Conservation (phyloP, 2,329 filamentous ascomycete species). For the Fusarium sp. region DNA sequence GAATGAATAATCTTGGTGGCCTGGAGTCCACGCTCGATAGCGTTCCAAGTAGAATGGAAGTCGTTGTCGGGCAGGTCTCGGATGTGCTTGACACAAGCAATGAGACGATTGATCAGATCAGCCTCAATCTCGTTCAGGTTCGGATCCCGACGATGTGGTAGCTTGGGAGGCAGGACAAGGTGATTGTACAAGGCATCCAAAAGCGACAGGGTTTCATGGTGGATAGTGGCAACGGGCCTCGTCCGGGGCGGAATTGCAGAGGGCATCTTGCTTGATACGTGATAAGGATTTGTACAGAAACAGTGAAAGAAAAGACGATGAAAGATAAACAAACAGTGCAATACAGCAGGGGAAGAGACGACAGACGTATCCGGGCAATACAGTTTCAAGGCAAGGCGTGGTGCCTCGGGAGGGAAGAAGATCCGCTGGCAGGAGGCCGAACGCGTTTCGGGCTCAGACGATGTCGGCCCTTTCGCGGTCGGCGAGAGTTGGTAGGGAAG, state of each 20-base stretch:
- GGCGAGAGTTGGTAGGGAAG: background rate
- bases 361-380: background rate
- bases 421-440: background rate
- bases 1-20: constrained; percentile 34
- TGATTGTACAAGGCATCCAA: constrained; percentile 41
- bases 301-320: background rate
- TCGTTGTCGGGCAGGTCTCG: constrained; percentile 28
- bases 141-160: constrained; percentile 38
- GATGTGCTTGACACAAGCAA: constrained; percentile 29
- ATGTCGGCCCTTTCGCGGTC: background rate
- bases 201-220: constrained; percentile 17
- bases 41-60: constrained; percentile 25
- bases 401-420: background rate
- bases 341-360: background rate
- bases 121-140: constrained; percentile 29
- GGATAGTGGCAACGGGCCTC: background rate
- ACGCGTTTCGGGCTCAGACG: background rate
- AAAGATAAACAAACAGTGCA: background rate
- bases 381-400: background rate
- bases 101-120: constrained; percentile 22
- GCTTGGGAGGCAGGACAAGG: constrained; percentile 36
- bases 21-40: constrained; percentile 31
- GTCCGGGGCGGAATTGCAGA: background rate
- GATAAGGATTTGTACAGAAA: background rate
- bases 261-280: background rate